Evolutionary conservation across 2,329 filamentous ascomycete genomes (phyloP).

Genomic region (Onygena corvina): DNA sequence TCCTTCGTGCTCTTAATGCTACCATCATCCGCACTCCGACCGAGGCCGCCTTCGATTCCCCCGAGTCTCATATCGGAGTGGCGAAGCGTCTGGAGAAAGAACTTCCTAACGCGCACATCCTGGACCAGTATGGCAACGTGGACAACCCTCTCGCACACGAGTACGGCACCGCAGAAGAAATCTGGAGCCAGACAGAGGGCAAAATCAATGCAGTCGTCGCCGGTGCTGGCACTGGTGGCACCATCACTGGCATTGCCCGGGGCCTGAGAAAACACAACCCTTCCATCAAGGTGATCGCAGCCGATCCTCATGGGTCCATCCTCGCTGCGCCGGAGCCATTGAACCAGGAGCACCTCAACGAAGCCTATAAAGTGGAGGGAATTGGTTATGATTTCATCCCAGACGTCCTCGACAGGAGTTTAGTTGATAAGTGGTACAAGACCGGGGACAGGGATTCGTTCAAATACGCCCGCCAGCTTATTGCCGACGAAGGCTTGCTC

Average conservation of each 20-base stretch:
- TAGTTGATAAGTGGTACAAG: slow-evolving; percentile 95
- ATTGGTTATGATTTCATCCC: slow-evolving; percentile 99
- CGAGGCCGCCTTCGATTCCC: slow-evolving; percentile 84
- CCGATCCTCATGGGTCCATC: slow-evolving; percentile 85
- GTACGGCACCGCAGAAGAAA: slow-evolving; percentile 86
- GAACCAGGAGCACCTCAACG: slow-evolving; percentile 69
- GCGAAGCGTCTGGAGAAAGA: slow-evolving; percentile 83
- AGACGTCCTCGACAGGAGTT: slow-evolving; percentile 69
- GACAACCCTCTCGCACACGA: slow-evolving; percentile 94
- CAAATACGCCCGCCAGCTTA: slow-evolving; percentile 74
- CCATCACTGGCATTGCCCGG: slow-evolving; percentile 76
- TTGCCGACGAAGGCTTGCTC: slow-evolving; percentile 84
- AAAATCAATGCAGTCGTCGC: slow-evolving; percentile 74
- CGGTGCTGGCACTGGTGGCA: slow-evolving; percentile 89
- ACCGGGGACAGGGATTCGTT: slow-evolving; percentile 90
- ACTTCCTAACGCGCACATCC: slow-evolving; percentile 89
- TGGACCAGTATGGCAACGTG: slow-evolving; percentile 86
- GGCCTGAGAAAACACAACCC: slow-evolving; percentile 80
- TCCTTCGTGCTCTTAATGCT: slow-evolving; percentile 82
- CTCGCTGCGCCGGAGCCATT: slow-evolving; percentile 67
- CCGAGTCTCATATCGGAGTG: slow-evolving; percentile 94
- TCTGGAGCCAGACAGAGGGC: slow-evolving; percentile 81
- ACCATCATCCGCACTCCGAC: slow-evolving; percentile 97
- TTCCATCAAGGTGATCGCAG: slow-evolving; percentile 76
- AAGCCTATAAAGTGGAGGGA: slow-evolving; percentile 92